Evolutionary conservation across 495 filamentous ascomycete genomes (phyloP).

Genomic region (Platismatia glauca): DNA sequence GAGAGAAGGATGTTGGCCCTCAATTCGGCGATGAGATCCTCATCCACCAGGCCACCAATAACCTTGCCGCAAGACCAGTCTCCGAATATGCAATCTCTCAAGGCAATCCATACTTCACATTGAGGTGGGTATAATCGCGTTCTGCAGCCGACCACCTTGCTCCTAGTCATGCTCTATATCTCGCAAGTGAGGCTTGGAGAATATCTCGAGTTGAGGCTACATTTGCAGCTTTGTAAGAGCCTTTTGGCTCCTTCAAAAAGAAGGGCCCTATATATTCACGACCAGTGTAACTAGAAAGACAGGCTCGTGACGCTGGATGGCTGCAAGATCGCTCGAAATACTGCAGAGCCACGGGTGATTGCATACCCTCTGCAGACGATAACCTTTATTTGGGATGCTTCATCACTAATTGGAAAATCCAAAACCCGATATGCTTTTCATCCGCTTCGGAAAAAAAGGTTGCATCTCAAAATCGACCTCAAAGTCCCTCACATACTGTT

Average conservation of each 20-base stretch:
- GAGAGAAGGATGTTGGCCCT: not conserved
- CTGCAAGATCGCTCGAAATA: not conserved
- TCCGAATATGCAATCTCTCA: not conserved
- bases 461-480: too few species aligned
- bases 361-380: not conserved
- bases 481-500: too few species aligned
- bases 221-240: not conserved
- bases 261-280: not conserved
- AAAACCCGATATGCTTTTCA: too few species aligned
- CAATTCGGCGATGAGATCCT: not conserved
- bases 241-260: not conserved
- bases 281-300: not conserved
- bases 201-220: not conserved
- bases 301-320: not conserved
- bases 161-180: not conserved
- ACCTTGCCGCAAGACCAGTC: not conserved
- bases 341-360: not conserved
- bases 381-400: not conserved
- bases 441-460: too few species aligned
- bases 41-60: not conserved
- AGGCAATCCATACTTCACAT: not conserved
- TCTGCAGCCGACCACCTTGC: not conserved
- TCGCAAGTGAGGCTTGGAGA: not conserved
- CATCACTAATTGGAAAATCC: too few species aligned
- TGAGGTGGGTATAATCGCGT: not conserved